These are phyloP conservation scores for Backusella macrospora DNA, from an alignment of 192 early-diverging fungal species.

Conservation along the genomic window DNA sequence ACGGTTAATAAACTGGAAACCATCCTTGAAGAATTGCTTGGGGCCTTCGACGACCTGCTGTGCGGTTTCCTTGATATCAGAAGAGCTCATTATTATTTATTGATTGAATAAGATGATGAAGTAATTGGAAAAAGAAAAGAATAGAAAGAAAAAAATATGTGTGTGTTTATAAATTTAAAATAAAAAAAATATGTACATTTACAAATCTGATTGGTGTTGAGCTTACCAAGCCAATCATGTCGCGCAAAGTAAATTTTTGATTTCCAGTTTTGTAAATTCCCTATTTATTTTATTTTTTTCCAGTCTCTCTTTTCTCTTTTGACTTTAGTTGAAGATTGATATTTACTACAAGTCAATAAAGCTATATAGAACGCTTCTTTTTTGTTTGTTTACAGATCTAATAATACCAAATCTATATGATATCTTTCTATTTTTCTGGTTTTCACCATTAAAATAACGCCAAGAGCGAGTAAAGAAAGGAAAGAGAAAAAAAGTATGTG, in stretches of 20 bases:
- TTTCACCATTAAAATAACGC: too few species aligned
- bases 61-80: constrained; percentile 48
- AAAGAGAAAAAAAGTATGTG: too few species aligned
- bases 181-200: constrained; percentile 6
- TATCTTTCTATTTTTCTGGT: too few species aligned
- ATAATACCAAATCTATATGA: too few species aligned
- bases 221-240: constrained; percentile 9
- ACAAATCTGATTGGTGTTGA: constrained; percentile 8
- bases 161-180: neutral
- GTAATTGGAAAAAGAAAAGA: constrained; percentile 4
- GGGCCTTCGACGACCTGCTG: constrained; percentile 80
- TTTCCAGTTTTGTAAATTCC: neutral
- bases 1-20: constrained; percentile 87
- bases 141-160: neutral
- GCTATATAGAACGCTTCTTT: too few species aligned
- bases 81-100: constrained; percentile 33
- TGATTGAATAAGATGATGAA: constrained; percentile 4
- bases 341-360: too few species aligned
- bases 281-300: neutral
- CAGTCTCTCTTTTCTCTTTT: neutral
- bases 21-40: constrained; percentile 91
- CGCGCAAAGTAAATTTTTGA: constrained; percentile 13
- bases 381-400: too few species aligned
- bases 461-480: too few species aligned
- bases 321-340: too few species aligned